Base-by-base conservation (phyloP, 2,329 filamentous ascomycete genomes). In the Stagonosporopsis vannaccii region DNA sequence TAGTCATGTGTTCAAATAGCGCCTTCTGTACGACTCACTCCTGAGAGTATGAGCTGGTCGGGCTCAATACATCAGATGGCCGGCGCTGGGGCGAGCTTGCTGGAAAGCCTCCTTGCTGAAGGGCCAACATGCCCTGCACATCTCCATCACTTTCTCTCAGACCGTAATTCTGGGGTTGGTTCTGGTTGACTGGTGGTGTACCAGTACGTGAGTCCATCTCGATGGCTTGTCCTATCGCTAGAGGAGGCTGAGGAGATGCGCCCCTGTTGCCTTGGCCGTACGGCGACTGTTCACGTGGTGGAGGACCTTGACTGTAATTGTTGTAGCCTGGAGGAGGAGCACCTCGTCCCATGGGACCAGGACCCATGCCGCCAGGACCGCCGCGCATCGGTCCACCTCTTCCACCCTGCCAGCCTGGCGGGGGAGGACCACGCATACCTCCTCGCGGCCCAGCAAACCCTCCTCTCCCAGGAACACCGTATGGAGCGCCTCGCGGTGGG, bases 171-270 rank as follows among this genome's bases (percentile, higher is more conserved):
- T 61, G 62, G 22, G 23, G 52, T 17, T 41, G 47, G 51, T 60
- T 60, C 25, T 44, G 50, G 20, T 51, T 58, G 15, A 59, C 44
- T 7, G 66, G 63, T 42, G 71, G 72, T 35, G 71, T 69, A 8
- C 69, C 71, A 22, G 56, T 67, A 44, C 82, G 80, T 30, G 88
- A 87, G 72, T 93, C 89, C 90, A 96, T 93, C 73, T 95, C 92
- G 49, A 92, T 84, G 2, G 89, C 87, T 68, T 89, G 88, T 9
- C 87, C 87, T 12, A 87, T 79, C 13, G 76, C 69, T 33, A 70
- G 71, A 13, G 67, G 67, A 23, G 78, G 76, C 22, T 69, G 69
- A 22, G 68, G 72, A 6, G 87, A 87, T 65, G 87, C 86, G 9
- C 85, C 87, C 60, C 86, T 81, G 33, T 59, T 58, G n/a, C 71